Percentiles rank a stretch among this genome's conserved stretches.
Evolutionary conservation across 306 rosid genomes (phyloP).

Genomic region (Pyrus bretschneideri): DNA sequence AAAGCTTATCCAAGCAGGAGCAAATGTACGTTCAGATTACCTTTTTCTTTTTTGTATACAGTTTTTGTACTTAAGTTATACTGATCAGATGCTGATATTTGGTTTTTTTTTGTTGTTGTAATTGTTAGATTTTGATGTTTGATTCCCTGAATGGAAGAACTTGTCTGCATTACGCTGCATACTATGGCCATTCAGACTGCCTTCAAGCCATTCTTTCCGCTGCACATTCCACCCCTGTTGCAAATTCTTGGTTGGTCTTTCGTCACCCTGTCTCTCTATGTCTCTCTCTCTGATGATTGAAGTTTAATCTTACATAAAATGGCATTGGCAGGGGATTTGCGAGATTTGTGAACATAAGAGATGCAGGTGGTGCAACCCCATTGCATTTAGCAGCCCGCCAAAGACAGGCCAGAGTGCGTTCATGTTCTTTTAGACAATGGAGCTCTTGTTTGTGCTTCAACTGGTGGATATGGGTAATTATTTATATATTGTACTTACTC

Average conservation of each 20-base stretch:
- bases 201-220: slow-evolving; percentile 64
- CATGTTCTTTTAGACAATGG: slow-evolving; percentile 69
- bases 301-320: background rate
- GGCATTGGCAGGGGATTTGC: slow-evolving; percentile 68
- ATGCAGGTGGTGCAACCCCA: slow-evolving; percentile 80
- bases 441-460: slow-evolving; percentile 75
- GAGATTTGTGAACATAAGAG: slow-evolving; percentile 86
- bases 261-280: background rate
- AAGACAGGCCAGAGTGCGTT: slow-evolving; percentile 49
- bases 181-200: slow-evolving; percentile 71
- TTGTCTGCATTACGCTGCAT: slow-evolving; percentile 85
- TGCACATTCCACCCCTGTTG: slow-evolving; percentile 66
- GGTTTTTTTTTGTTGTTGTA: slow-evolving; percentile 5
- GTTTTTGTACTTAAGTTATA: background rate
- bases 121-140: slow-evolving; percentile 70
- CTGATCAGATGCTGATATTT: slow-evolving; percentile 5
- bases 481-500: background rate
- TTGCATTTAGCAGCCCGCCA: slow-evolving; percentile 83
- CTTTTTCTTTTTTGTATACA: background rate
- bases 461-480: slow-evolving; percentile 68
- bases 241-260: slow-evolving; percentile 64
- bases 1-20: slow-evolving; percentile 73
- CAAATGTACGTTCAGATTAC: slow-evolving; percentile 49
- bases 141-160: slow-evolving; percentile 71
- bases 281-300: background rate